A percentile compares a stretch with the other conserved stretches of the same genome.
These are phyloP conservation scores for Fusarium austroafricanum DNA, from an alignment of 2,329 filamentous ascomycete species.

Conservation along the genomic window DNA sequence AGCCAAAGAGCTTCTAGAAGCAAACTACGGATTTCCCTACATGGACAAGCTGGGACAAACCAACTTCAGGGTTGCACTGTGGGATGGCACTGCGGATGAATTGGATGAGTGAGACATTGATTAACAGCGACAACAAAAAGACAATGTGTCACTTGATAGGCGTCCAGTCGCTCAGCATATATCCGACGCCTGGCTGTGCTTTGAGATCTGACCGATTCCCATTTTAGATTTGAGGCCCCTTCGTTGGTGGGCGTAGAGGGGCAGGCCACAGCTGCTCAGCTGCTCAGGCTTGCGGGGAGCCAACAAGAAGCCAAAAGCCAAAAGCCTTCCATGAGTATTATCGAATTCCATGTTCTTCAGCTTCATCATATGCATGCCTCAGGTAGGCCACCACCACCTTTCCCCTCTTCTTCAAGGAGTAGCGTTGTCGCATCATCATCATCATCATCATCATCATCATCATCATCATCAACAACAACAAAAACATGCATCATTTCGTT, in stretches of 20 bases:
- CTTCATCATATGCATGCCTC: neutral
- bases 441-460: constrained; percentile 29
- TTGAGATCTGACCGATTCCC: constrained; percentile 21
- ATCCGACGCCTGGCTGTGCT: neutral
- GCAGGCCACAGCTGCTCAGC: neutral
- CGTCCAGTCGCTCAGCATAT: neutral
- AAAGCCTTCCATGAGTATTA: neutral
- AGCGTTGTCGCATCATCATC: constrained; percentile 30
- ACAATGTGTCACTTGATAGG: neutral
- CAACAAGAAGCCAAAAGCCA: neutral
- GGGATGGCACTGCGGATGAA: constrained; percentile 7
- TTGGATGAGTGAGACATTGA: neutral
- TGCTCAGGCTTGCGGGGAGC: neutral
- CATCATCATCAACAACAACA: constrained; percentile 30
- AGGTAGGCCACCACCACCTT: constrained; percentile 3
- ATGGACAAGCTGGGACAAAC: neutral
- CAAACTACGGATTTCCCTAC: constrained; percentile 1
- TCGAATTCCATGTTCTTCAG: neutral
- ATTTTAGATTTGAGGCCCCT: constrained; percentile 27
- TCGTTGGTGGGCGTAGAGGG: neutral
- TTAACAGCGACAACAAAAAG: neutral
- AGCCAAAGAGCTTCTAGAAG: constrained; percentile 21
- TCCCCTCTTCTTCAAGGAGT: constrained; percentile 1
- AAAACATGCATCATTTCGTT: constrained; percentile 3
- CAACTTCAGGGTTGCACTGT: neutral